phyloP scores from a whole-genome alignment of 495 filamentous ascomycete species.

The Thermothielavioides terrestris region DNA sequence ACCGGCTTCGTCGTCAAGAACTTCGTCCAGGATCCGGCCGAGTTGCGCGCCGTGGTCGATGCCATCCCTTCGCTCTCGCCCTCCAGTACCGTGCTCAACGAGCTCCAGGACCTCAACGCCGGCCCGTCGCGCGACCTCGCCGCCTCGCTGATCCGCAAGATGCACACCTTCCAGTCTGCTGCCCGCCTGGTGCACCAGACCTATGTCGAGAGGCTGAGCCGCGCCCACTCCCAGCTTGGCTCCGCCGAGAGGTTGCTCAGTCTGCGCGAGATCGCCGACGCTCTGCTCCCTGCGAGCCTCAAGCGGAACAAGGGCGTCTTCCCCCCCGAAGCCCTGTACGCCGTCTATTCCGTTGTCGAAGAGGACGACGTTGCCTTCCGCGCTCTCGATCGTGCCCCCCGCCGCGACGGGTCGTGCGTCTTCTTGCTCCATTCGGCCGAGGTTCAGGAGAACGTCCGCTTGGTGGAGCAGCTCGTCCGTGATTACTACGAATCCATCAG shows the following conservation, averaged over 20 bases:
- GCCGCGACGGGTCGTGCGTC: conserved; percentile 29
- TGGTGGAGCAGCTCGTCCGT: conserved; percentile 27
- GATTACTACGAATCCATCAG: conserved; percentile 18
- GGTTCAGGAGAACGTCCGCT: conserved; percentile 15
- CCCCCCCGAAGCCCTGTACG: conserved; percentile 51
- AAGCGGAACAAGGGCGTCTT: conserved; percentile 39
- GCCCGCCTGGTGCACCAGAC: conserved; percentile 44
- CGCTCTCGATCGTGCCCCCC: conserved; percentile 23
- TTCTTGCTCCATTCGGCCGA: conserved; percentile 32
- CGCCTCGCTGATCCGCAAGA: conserved; percentile 40
- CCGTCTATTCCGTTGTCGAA: conserved; percentile 55
- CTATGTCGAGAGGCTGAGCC: conserved; percentile 45
- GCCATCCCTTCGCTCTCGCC: conserved; percentile 43
- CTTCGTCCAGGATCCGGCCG: conserved; percentile 46
- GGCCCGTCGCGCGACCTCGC: conserved; percentile 47
- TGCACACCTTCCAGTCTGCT: conserved; percentile 43
- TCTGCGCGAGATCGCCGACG: conserved; percentile 55
- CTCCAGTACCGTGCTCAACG: conserved; percentile 31
- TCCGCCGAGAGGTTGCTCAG: conserved; percentile 47
- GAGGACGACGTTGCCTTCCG: conserved; percentile 47
- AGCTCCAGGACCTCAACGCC: conserved; percentile 38
- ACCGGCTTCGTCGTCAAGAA: conserved; percentile 55
- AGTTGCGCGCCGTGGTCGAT: conserved; percentile 51
- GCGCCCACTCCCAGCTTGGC: conserved; percentile 39
- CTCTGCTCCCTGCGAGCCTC: conserved; percentile 37